These are phyloP conservation scores for Linum trigynum DNA, from an alignment of 345 rosid species.

Conservation along the genomic window DNA sequence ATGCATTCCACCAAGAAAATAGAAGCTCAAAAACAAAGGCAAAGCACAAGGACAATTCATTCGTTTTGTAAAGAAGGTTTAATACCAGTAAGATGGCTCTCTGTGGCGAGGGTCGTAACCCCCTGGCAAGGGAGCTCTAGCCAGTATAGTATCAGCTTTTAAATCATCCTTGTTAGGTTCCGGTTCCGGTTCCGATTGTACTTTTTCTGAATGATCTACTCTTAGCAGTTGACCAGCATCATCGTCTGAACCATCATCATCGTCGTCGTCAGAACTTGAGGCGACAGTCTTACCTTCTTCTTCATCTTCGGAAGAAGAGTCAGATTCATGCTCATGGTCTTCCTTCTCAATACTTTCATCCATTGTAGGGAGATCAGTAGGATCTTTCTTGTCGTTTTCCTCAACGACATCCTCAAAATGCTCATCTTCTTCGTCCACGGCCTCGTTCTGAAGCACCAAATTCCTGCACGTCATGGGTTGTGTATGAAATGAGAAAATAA, in stretches of 20 bases:
- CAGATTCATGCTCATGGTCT: conserved; percentile 17
- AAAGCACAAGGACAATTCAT: neutral
- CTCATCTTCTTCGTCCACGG: conserved; percentile 73
- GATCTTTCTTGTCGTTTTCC: conserved; percentile 33
- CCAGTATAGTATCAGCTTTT: conserved; percentile 24
- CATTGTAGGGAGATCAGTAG: conserved; percentile 11
- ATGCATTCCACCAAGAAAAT: conserved; percentile 12
- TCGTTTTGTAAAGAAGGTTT: neutral
- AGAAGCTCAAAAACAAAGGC: neutral
- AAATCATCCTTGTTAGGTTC: conserved; percentile 18
- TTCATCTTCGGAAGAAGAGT: conserved; percentile 41
- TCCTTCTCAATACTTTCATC: conserved; percentile 19
- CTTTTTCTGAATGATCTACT: conserved; percentile 23
- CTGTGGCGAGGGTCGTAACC: conserved; percentile 91
- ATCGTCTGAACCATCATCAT: conserved; percentile 25
- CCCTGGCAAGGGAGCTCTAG: conserved; percentile 48
- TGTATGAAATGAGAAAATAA: neutral
- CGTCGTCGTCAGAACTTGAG: conserved; percentile 22
- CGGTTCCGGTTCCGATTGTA: conserved; percentile 19
- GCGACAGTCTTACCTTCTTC: conserved; percentile 25
- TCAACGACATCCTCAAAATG: conserved; percentile 85
- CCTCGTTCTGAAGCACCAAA: conserved; percentile 69
- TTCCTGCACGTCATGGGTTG: conserved; percentile 42
- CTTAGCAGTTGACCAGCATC: conserved; percentile 32
- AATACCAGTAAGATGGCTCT: conserved; percentile 83